Conservation (phyloP, 2,329 filamentous ascomycete genomes). For the Fusarium sp. region DNA sequence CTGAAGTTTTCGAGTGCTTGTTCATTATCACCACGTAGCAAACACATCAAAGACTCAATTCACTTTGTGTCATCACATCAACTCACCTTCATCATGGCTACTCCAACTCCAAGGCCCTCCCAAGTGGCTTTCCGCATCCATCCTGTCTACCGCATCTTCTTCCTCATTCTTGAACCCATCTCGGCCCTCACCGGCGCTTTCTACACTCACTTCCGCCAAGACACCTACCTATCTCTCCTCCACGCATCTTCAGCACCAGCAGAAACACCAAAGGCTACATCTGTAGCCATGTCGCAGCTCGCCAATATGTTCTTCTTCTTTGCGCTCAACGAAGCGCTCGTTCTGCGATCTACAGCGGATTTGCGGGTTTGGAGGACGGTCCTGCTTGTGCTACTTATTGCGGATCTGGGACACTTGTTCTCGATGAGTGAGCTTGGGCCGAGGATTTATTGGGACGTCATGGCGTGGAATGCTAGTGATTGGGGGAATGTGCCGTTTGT, state of each 20-base stretch:
- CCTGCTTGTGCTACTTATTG: conserved; percentile 73
- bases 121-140: conserved; percentile 62
- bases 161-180: conserved; percentile 75
- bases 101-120: conserved; percentile 27
- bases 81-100: conserved; percentile 38
- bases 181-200: conserved; percentile 64
- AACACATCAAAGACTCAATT: background rate
- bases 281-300: conserved; percentile 77
- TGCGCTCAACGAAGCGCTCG: conserved; percentile 79
- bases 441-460: conserved; percentile 71
- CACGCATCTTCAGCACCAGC: conserved; percentile 59
- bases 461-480: conserved; percentile 73
- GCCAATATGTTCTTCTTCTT: conserved; percentile 83
- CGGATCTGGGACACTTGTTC: conserved; percentile 81
- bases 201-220: conserved; percentile 61
- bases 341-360: conserved; percentile 76
- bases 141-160: conserved; percentile 74
- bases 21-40: conserved; percentile 22
- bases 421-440: conserved; percentile 69
- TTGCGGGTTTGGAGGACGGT: conserved; percentile 76
- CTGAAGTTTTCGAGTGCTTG: conserved; percentile 12
- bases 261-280: conserved; percentile 66
- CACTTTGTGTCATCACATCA: background rate
- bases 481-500: conserved; percentile 78
- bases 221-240: conserved; percentile 72